Base-by-base conservation (phyloP, 2,329 filamentous ascomycete genomes). In the Sclerotinia nivalis region DNA sequence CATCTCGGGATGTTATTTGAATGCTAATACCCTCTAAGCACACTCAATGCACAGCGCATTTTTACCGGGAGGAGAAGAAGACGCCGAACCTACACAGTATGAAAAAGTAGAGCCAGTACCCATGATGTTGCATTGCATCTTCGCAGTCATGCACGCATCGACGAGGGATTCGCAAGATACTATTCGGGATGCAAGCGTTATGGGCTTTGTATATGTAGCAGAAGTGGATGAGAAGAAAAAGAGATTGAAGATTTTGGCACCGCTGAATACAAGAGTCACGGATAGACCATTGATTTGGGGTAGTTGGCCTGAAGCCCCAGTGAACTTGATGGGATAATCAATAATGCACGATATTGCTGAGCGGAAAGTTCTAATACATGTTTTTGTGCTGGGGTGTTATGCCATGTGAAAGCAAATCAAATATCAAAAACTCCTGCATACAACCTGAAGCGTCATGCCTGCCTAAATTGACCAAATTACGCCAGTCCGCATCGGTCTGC, bases 151-250 rank as follows among this genome's bases (percentile, higher is more conserved):
- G 80, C 89, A 93, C 77, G 93, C 91, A 59, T 85, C 87, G 2
- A 81, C 87, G 0, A 89, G 87, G 60, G 93, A 96, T 71, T 82
- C 86, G 0, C 86, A 91, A 9, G 89, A 92, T 61, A 86, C 88
- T 1, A 89, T 98, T 58, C 87, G 93, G 18, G 91, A 94, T 75
- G 89, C 93, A 10, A 91, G 90, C 69, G 89, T 98, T 43, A 91
- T 96, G 86, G 96, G 96, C 0, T 99, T 97, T 77, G 86, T 97
- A 43, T 97, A 97, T 77, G 91, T 98, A 22, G 91, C 93, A 0
- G 93, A 97, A 72, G 93, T 98, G 5, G 94, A 99, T 77, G 91
- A 93, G 77, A 90, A 91, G 75, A 91, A 91, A 79, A 89, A 89
- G 74, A 91, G 92, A 79, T 84, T 97, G 45, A 91, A 92, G 77